Evolutionary conservation across 176 grass and related monocot species (phyloP).

Genomic region (Carex littledalei): DNA sequence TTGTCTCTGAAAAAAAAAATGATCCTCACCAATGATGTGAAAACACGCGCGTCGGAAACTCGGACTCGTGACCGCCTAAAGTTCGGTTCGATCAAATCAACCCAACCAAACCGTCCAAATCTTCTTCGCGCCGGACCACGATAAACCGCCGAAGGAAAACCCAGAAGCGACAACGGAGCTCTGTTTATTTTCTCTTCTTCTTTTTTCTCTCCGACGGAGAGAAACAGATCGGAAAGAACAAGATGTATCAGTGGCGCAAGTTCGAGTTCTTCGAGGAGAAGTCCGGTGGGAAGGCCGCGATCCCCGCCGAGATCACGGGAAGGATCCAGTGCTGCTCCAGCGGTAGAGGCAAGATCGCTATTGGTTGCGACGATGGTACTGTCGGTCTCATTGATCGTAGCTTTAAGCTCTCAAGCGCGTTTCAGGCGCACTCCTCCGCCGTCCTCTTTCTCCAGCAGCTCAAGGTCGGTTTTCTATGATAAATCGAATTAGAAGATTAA

Average conservation of each 20-base stretch:
- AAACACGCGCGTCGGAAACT: too few relatives aligned
- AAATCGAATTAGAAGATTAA: background rate
- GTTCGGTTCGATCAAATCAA: background rate
- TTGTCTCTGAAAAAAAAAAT: too few relatives aligned
- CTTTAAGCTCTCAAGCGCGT: constrained; percentile 57
- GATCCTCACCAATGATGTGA: too few relatives aligned
- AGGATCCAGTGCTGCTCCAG: constrained; percentile 66
- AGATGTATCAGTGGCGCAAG: constrained; percentile 85
- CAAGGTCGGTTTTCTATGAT: constrained; percentile 41
- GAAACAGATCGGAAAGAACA: constrained; percentile 9
- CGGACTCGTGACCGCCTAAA: background rate
- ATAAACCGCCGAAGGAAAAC: background rate
- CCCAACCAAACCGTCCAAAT: background rate
- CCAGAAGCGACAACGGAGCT: background rate
- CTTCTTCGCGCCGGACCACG: background rate
- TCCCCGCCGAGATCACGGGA: constrained; percentile 49
- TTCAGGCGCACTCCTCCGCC: constrained; percentile 60
- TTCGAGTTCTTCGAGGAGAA: constrained; percentile 98
- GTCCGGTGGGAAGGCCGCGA: constrained; percentile 36
- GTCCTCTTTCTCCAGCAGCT: constrained; percentile 91
- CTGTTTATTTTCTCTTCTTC: background rate
- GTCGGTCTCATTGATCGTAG: constrained; percentile 69
- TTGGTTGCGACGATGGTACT: constrained; percentile 79
- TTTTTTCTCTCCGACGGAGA: background rate
- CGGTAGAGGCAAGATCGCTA: constrained; percentile 60